Base-by-base conservation (phyloP, 2,329 filamentous ascomycete genomes). In the Diaporthe sp. region DNA sequence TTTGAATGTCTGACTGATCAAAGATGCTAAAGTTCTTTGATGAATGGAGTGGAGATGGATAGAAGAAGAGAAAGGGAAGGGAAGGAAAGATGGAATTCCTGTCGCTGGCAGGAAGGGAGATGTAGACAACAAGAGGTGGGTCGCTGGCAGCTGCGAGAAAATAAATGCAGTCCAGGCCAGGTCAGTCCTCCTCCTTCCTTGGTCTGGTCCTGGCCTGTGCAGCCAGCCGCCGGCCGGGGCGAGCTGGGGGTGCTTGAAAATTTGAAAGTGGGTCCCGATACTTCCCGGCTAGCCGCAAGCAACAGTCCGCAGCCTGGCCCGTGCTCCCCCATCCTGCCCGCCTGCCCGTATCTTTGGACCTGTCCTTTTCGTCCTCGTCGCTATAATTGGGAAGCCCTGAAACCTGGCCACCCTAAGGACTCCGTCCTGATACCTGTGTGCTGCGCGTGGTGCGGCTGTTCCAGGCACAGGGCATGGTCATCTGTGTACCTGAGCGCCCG, bases 41-140 rank as follows among this genome's bases (percentile, higher is more conserved):
- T 58, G 85, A 85, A 90, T 83, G 88, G 90, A 92, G 90, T 87
- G 90, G 90, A 91, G 90, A 91, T 88, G 85, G 85, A 83, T 82
- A 84, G 84, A 84, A 84, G 65, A 69, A 68, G 39, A 37, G 55
- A 62, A 73, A 72, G 44, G 82, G 79, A 81, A 82, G 82, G 84
- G 85, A 83, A 84, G 83, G 83, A 83, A 82, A 83, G 80, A 81
- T 80, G 77, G 77, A 78, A 79, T 79, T 77, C 77, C 74, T 68
- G 68, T 75, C 76, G 78, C 78, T 77, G 78, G 73, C 75, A 77
- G 74, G 69, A 75, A 71, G 74, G 57, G 62, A 77, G 70, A 76
- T 68, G 76, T 75, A 72, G 77, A 74, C 67, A 75, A 71, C 75
- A 46, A 61, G 53, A 44, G 37, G 57, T 67, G 51, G 58, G 37